Base-by-base conservation (phyloP, 2,329 filamentous ascomycete genomes). In the Stenocarpella maydis region DNA sequence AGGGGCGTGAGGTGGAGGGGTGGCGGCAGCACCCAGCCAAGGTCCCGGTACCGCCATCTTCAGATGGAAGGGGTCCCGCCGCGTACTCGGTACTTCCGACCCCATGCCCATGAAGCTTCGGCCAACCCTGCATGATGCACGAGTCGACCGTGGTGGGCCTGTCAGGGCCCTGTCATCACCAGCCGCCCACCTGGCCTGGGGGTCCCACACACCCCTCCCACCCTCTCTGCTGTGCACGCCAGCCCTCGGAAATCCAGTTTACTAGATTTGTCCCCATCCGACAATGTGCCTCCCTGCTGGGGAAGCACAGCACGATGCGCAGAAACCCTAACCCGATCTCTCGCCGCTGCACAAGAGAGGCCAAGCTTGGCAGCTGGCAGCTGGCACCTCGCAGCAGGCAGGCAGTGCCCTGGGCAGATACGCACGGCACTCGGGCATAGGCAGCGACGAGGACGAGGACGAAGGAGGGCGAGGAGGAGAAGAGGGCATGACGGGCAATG, bases 291-390 rank as follows among this genome's bases (percentile, higher is more conserved):
- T 52, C 19, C 17, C 17, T 24, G 2, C 37, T 24, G 31, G 4
- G 9, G 31, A 4, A 9, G 31, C 26, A 34, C 37, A 14, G 21
- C 53, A 24, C n/a, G 43, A 49, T 37, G 58, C 43, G 8, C 31
- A 7, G 5, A 31, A 71, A 71, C 69, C 69, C 69, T 71, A 71
- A 71, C 67, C 69, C 69, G 67, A 71, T 69, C 61, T 61, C 47
- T 8, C 34, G 6, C 34, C 19, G 9, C 64, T 28, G 41, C n/a
- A 47, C 41, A 41, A 58, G 64, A 41, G 34, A 55, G 26, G 50
- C 49, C 28, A 4, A 37, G 12, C 6, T 10, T 37, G 34, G 34
- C 34, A 37, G 6, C 34, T 12, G 10, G 34, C 34, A 12, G 31
- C 31, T 9, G 9, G n/a, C n/a, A 34, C 6, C 34, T 37, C 12